phyloP scores from a whole-genome alignment of 306 rosid genomes.

The Aeschynomene evenia region DNA sequence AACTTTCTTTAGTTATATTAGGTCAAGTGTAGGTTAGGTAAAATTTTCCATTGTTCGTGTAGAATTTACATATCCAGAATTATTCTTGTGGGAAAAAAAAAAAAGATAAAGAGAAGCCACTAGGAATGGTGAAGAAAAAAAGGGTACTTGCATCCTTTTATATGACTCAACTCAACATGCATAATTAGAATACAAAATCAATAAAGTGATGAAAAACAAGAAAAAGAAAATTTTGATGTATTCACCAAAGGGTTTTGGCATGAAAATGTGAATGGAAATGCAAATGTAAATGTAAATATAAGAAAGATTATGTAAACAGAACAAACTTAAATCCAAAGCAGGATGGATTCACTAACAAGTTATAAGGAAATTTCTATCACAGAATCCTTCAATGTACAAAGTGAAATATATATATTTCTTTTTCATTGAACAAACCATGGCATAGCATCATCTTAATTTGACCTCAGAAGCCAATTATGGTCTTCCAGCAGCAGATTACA shows the following conservation, averaged over 20 bases:
- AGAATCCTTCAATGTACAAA: conserved; percentile 21
- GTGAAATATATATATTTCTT: conserved; percentile 16
- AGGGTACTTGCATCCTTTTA: background rate
- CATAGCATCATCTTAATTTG: conserved; percentile 3
- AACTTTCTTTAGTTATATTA: background rate
- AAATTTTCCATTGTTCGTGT: background rate
- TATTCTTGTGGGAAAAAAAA: background rate
- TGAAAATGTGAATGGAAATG: background rate
- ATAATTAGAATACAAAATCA: background rate
- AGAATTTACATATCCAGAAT: background rate
- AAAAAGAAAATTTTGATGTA: too few species aligned
- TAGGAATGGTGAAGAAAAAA: background rate
- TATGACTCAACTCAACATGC: background rate
- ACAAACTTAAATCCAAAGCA: conserved; percentile 24
- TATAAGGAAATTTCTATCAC: conserved; percentile 29
- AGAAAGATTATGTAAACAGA: background rate
- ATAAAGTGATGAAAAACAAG: background rate
- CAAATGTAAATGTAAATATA: background rate
- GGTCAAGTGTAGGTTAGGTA: background rate
- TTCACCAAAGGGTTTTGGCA: too few species aligned
- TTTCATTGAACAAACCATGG: conserved; percentile 18
- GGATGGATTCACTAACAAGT: conserved; percentile 23
- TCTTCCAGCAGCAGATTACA: conserved; percentile 41
- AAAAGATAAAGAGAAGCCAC: background rate
- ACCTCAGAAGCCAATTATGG: background rate